Evolutionary conservation across 2,329 filamentous ascomycete species (phyloP).

Genomic region (Metarhizium anisopliae): DNA sequence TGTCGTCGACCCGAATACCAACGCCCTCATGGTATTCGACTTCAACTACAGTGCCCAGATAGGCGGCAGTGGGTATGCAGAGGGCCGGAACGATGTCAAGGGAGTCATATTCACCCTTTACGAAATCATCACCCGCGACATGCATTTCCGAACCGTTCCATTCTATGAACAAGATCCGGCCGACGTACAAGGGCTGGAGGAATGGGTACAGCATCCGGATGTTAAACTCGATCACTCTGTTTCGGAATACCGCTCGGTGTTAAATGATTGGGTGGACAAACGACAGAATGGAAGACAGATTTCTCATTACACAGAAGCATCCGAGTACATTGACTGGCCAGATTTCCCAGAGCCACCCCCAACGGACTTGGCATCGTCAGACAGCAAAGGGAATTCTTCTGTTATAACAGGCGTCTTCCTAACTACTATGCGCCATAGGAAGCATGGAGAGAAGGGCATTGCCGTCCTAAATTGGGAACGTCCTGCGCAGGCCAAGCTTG

Average conservation of each 20-base stretch:
- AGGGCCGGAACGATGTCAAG: slow-evolving; percentile 20
- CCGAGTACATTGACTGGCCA: slow-evolving; percentile 1
- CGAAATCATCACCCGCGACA: slow-evolving; percentile 25
- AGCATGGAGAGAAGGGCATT: neutral
- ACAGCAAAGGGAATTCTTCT: neutral
- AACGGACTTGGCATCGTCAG: neutral
- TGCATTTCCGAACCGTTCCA: slow-evolving; percentile 11
- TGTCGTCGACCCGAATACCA: slow-evolving; percentile 21
- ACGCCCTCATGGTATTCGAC: slow-evolving; percentile 26
- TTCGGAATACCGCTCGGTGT: slow-evolving; percentile 16
- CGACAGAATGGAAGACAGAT: slow-evolving; percentile 1
- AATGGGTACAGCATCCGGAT: slow-evolving; percentile 23
- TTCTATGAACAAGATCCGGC: slow-evolving; percentile 16
- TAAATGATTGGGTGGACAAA: slow-evolving; percentile 17
- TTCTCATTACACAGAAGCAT: neutral
- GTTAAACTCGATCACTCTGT: slow-evolving; percentile 22
- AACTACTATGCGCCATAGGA: neutral
- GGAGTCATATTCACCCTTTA: slow-evolving; percentile 24
- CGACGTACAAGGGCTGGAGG: slow-evolving; percentile 9
- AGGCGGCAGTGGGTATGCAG: slow-evolving; percentile 1
- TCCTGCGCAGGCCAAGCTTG: neutral
- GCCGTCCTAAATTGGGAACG: neutral
- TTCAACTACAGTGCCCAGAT: slow-evolving; percentile 21
- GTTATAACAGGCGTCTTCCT: neutral
- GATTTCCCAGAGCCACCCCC: neutral